These are phyloP conservation scores for Trichoderma sp. DNA, from an alignment of 2,329 filamentous ascomycete genomes.

Conservation along the genomic window DNA sequence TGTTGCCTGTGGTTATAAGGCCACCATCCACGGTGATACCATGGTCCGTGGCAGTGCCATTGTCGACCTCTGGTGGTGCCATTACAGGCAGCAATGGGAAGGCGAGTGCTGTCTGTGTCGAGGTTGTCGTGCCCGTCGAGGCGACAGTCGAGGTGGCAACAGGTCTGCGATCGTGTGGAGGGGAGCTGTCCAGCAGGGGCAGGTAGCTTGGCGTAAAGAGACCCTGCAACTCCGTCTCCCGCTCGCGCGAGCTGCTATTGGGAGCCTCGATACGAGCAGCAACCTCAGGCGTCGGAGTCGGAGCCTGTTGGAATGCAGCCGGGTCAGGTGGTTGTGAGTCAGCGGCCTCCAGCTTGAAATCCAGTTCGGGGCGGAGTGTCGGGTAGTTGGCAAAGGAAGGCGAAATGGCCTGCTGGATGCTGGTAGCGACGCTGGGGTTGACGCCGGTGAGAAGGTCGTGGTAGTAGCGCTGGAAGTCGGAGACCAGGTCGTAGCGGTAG, in stretches of 20 bases:
- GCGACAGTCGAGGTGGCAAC: not conserved
- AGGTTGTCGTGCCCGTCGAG: not conserved
- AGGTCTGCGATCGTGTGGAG: constrained; percentile 24
- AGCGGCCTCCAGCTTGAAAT: constrained; percentile 39
- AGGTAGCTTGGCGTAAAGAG: constrained; percentile 65
- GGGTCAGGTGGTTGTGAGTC: constrained; percentile 38
- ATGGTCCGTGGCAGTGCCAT: constrained; percentile 21
- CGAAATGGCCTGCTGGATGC: constrained; percentile 50
- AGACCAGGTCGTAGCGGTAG: constrained; percentile 58
- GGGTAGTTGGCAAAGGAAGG: constrained; percentile 48
- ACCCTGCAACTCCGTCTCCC: constrained; percentile 59
- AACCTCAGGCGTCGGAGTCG: constrained; percentile 32
- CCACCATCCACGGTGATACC: constrained; percentile 30
- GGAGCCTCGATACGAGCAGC: constrained; percentile 27
- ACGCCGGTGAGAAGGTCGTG: constrained; percentile 51
- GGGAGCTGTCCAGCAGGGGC: constrained; percentile 57
- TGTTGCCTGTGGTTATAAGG: constrained; percentile 19
- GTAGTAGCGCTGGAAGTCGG: constrained; percentile 58
- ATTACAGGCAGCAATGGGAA: constrained; percentile 31
- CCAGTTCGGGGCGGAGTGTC: constrained; percentile 44
- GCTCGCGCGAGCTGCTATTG: constrained; percentile 50
- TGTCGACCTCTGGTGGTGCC: constrained; percentile 24
- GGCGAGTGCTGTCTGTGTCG: constrained; percentile 2
- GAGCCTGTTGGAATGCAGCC: constrained; percentile 34
- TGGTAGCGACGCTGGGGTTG: constrained; percentile 47